These are phyloP conservation scores for Talaromyces trachyspermus DNA, from an alignment of 495 filamentous ascomycete species.

Conservation along the genomic window DNA sequence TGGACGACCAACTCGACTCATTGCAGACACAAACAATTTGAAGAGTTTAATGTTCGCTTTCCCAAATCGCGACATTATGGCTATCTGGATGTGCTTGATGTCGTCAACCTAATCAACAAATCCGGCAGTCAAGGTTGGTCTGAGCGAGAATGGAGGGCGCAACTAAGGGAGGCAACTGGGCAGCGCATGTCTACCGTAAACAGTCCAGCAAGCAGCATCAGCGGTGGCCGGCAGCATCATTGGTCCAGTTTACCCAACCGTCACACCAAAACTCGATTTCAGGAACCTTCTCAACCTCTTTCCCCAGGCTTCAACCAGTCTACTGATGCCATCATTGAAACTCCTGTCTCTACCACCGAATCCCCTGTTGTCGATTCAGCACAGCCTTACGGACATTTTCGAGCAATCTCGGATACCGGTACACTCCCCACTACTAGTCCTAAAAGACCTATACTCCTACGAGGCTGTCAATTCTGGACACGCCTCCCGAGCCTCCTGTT, in stretches of 20 bases:
- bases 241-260: conserved; percentile 59
- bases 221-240: conserved; percentile 51
- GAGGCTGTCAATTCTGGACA: conserved; percentile 25
- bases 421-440: conserved; percentile 24
- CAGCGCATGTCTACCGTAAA: conserved; percentile 57
- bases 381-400: conserved; percentile 37
- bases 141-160: conserved; percentile 83
- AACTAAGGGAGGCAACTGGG: conserved; percentile 85
- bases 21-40: conserved; percentile 77
- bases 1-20: conserved; percentile 77
- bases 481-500: conserved; percentile 37
- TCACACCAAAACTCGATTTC: conserved; percentile 24
- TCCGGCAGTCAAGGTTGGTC: conserved; percentile 72
- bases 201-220: conserved; percentile 51
- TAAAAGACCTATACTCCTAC: conserved; percentile 29
- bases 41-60: conserved; percentile 98
- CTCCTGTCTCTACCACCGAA: conserved; percentile 24
- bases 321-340: conserved; percentile 28
- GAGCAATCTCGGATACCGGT: conserved; percentile 48
- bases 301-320: conserved; percentile 34
- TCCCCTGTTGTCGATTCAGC: conserved; percentile 35
- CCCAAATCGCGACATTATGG: conserved; percentile 85
- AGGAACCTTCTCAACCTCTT: conserved; percentile 43
- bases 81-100: conserved; percentile 83
- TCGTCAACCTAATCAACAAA: conserved; percentile 66